Base-by-base conservation (phyloP, 306 rosid species). In the Prunus campanulata region DNA sequence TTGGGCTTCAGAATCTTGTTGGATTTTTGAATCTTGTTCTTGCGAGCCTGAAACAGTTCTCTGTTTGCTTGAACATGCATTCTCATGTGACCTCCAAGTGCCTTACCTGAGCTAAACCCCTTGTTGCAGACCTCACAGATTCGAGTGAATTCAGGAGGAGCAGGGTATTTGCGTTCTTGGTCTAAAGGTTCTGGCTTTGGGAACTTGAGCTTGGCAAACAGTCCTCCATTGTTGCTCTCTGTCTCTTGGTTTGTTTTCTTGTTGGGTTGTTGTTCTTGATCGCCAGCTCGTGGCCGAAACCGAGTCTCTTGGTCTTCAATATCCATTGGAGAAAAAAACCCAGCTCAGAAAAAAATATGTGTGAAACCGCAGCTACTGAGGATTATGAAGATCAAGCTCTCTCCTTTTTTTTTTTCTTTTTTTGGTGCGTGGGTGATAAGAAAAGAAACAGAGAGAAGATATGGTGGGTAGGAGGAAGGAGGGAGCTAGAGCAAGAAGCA, bases 21-120 rank as follows among this genome's bases (percentile, higher is more conserved):
- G 42, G 42, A 6, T 18, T 29, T 62, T 27, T 29, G 22, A 62
- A 18, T 18, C 49, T 18, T 19, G 25, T 19, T 65, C 24, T 65
- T 65, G 50, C 47, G 47, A 16, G 70, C 39, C 3, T 65, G 70
- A 39, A 65, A 18, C 42, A 65, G 22, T 11, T 65, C 56, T 18
- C 54, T 71, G 70, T 64, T 30, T 22, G 59, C 65, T 63, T 71
- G 77, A 16, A 18, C 47, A 71, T 88, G 92, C 74, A 86, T 80
- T 76, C 87, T 84, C 84, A 60, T 82, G 79, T 88, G 92, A 44
- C 92, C 92, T 25, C 85, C 92, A 1, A 86, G 79, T 11, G 92
- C 88, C 68, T 85, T 88, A 0, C 86, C 85, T 16, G 85, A 81
- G 50, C 39, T 60, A 30, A 85, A 85, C 5, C 72, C 72, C 75